Percentiles rank a stretch among this genome's conserved stretches.
phyloP scores from a whole-genome alignment of 176 grass and related monocot species.

The Themeda triandra region DNA sequence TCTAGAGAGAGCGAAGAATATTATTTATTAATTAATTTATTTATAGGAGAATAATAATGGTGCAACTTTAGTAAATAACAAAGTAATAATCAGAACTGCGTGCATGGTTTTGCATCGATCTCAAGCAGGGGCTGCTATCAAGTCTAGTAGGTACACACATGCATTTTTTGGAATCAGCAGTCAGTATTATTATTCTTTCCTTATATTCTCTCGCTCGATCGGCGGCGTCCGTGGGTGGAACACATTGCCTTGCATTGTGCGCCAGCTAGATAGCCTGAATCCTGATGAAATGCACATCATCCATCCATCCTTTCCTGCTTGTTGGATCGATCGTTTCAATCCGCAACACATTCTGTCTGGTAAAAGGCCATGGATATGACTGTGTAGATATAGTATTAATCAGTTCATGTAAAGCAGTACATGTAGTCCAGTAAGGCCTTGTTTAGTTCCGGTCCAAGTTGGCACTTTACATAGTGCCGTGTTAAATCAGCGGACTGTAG shows the following conservation, averaged over 20 bases:
- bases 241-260: neutral
- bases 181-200: neutral
- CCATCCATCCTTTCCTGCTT: neutral
- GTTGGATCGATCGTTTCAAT: neutral
- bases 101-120: neutral
- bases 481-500: too few relatives aligned
- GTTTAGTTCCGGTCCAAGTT: too few relatives aligned
- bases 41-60: neutral
- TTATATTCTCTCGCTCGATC: too few relatives aligned
- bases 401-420: too few relatives aligned
- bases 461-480: too few relatives aligned
- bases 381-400: too few relatives aligned
- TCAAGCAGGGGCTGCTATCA: too few relatives aligned
- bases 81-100: neutral
- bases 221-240: too few relatives aligned
- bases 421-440: too few relatives aligned
- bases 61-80: neutral
- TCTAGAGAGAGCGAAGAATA: too few relatives aligned
- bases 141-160: too few relatives aligned
- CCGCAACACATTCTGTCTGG: conserved; percentile 12
- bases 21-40: neutral
- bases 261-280: conserved; percentile 6
- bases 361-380: neutral
- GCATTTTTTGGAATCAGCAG: neutral
- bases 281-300: neutral